Base-by-base conservation (phyloP, 2,329 filamentous ascomycete species). In the Paecilomyces formosus region DNA sequence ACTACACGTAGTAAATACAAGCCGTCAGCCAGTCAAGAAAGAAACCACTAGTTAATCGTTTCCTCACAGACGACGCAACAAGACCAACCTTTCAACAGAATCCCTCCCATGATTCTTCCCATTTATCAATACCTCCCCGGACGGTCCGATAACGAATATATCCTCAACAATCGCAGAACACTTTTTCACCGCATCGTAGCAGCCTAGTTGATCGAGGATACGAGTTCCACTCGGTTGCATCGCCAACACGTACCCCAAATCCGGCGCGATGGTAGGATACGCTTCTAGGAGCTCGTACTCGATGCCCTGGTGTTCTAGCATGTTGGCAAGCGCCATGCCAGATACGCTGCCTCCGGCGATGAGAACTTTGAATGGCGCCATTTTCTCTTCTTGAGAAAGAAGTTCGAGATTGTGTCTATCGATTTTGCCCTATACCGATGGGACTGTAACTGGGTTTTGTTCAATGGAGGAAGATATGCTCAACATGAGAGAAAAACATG, bases 331-430 rank as follows among this genome's bases (percentile, higher is more conserved):
- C 7, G 55, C 54, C 33, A 63, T 39, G 39, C 61, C 61, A 2
- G 55, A 12, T 22, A 60, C 33, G 39, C 58, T 63, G 18, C 57
- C 60, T 11, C 58, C 62, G 13, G 62, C 55, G 21, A 62, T 60
- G 28, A 62, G 57, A 13, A 62, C 62, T 35, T 55, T 62, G 54
- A 63, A 62, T 18, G 58, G 39, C 5, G 39, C 39, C 39, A 45
- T 45, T 18, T n/a, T 8, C n/a, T n/a, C n/a, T n/a, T n/a, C n/a
- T n/a, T n/a, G n/a, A n/a, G n/a, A n/a, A n/a, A n/a, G n/a, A 45
- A 11, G 8, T 45, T 21, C n/a, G 18, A 45, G n/a, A 1, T 21
- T 21, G 18, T 18, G 13, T n/a, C n/a, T n/a, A n/a, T 9, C 5
- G 6, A 9, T 9, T 5, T 21, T 1, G 2, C 15, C 13, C 15